Conservation (phyloP, 257 asterid genomes). For the Anisodus acutangulus region DNA sequence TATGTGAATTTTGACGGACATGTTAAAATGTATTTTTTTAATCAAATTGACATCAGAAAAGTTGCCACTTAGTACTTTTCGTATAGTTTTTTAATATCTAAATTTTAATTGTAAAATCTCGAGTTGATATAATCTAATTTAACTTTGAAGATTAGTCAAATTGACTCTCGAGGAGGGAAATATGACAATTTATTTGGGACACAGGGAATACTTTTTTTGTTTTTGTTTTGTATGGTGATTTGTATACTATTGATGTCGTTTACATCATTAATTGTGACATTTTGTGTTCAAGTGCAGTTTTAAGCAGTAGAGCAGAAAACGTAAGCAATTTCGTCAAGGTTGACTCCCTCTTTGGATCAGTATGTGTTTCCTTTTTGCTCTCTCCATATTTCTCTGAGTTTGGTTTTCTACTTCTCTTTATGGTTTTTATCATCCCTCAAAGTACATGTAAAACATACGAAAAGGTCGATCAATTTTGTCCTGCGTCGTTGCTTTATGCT, state of each 20-base stretch:
- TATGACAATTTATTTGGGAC: too few relatives aligned
- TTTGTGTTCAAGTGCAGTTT: constrained; percentile 52
- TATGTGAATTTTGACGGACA: too few relatives aligned
- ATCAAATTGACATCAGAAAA: too few relatives aligned
- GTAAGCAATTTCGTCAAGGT: constrained; percentile 86
- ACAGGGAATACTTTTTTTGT: too few relatives aligned
- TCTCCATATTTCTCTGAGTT: constrained; percentile 13
- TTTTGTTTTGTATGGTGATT: constrained; percentile 1
- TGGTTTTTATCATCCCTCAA: not conserved
- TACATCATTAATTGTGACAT: not conserved
- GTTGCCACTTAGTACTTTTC: too few relatives aligned
- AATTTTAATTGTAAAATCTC: too few relatives aligned
- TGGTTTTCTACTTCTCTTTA: not conserved
- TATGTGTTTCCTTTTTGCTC: constrained; percentile 37
- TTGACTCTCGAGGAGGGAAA: too few relatives aligned
- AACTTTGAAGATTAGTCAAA: too few relatives aligned
- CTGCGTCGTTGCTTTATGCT: not conserved
- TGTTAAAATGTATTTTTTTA: too few relatives aligned
- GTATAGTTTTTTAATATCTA: too few relatives aligned
- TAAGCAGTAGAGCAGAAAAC: constrained; percentile 78
- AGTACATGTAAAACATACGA: not conserved
- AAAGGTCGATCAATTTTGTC: not conserved
- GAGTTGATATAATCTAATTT: too few relatives aligned
- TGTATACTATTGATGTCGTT: not conserved
- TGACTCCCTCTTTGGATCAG: constrained; percentile 81